A percentile compares a stretch with the other conserved stretches of the same genome.
phyloP scores from a whole-genome alignment of 202 grass and related monocot species.

The Hordeum pubiflorum region DNA sequence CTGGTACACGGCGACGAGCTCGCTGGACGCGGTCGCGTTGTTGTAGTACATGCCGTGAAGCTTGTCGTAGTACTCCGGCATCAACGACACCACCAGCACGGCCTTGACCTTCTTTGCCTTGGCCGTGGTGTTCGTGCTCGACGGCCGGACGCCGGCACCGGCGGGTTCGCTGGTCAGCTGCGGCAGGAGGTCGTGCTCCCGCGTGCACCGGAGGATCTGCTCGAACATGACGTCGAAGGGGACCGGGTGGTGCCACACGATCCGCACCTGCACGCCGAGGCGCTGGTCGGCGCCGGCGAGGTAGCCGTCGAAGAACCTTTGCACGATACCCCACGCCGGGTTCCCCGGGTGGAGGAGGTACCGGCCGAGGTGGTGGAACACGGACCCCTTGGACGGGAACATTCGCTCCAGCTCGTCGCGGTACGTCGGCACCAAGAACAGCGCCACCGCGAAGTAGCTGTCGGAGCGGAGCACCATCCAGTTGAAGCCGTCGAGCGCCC shows the following conservation, averaged over 20 bases:
- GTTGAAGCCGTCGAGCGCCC: conserved; percentile 33
- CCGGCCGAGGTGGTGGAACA: conserved; percentile 58
- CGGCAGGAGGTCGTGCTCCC: conserved; percentile 36
- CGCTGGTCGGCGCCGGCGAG: conserved; percentile 50
- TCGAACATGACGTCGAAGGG: conserved; percentile 38
- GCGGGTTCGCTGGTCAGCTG: conserved; percentile 1
- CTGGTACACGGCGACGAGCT: conserved; percentile 54
- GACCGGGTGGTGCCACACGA: background rate
- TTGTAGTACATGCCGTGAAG: conserved; percentile 58
- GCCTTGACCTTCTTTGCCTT: conserved; percentile 27
- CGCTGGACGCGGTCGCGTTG: conserved; percentile 49
- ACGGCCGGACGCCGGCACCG: background rate
- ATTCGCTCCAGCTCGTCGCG: conserved; percentile 35
- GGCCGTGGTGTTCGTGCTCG: background rate
- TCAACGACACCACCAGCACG: conserved; percentile 49
- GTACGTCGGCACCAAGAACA: conserved; percentile 53
- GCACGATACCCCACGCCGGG: conserved; percentile 30
- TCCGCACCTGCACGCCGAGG: conserved; percentile 57
- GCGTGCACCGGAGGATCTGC: conserved; percentile 38
- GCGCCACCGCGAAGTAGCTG: conserved; percentile 47
- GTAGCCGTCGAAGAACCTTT: conserved; percentile 48
- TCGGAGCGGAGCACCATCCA: conserved; percentile 59
- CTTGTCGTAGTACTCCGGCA: conserved; percentile 59
- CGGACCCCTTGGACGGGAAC: conserved; percentile 46
- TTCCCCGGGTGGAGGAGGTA: conserved; percentile 64